Base-by-base conservation (phyloP, 1,284 basidiomycete species). In the Ganoderma resinaceum region DNA sequence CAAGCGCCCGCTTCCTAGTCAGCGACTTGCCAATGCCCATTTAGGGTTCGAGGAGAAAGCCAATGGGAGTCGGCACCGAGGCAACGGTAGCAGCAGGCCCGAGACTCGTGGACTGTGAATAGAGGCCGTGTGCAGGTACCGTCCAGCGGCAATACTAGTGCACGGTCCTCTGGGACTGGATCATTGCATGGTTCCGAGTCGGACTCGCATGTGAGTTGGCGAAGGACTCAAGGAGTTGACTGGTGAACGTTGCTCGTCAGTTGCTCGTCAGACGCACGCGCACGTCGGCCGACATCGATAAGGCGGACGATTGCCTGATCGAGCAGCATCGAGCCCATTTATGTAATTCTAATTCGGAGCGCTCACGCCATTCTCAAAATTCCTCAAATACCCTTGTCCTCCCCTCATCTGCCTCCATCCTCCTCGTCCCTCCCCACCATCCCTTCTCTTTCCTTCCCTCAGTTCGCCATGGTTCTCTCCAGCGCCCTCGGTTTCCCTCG, bases 401-500 rank as follows among this genome's bases (percentile, higher is more conserved):
- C 8, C 18, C 55, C 57, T 70, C 68, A 66, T 67, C 63, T 65
- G 61, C 46, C 62, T 64, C 68, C 60, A 62, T 62, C 65, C 67
- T 66, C 73, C 23, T 26, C 37, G 0, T 64, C 62, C 71, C 73
- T 70, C 74, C 66, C 78, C 76, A 75, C 74, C 76, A 73, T 73
- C 75, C 61, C 70, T 66, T 70, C 70, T 67, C 70, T 63, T 33
- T 62, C 69, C 72, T 61, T 70, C 68, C 61, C 60, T 61, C 72
- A 66, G 58, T 66, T 73, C 74, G 85, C 77, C 75, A 93, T 93
- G 91, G 91, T 94, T 62, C 77, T 80, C 59, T 96, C 95, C 75
- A 95, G 94, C 79, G 93, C 97, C 77, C 92, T 99, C 79, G 98
- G 98, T 80, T 99, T 97, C 86, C 97, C 97, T 79, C 95, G 97